Percentiles rank a stretch among this genome's conserved stretches.
Evolutionary conservation across 495 filamentous ascomycete species (phyloP).

Genomic region (Penicillium roqueforti): DNA sequence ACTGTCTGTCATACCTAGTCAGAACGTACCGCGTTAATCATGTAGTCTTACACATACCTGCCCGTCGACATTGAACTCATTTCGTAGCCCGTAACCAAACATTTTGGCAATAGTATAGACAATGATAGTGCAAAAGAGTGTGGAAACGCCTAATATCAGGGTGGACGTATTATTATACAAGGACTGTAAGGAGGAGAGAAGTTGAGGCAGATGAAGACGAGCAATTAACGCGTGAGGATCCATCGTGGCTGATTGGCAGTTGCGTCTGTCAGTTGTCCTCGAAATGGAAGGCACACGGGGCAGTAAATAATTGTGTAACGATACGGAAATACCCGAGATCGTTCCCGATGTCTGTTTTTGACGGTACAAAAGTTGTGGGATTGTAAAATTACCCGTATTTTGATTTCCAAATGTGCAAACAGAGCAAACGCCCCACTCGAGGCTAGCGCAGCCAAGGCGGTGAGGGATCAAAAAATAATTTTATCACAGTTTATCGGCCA

Average conservation of each 20-base stretch:
- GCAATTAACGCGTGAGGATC: constrained; percentile 12
- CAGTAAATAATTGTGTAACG: neutral
- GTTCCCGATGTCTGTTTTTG: neutral
- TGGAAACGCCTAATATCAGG: constrained; percentile 37
- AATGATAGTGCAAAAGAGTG: constrained; percentile 45
- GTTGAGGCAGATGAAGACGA: constrained; percentile 28
- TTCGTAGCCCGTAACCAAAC: constrained; percentile 57
- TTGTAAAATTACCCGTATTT: constrained; percentile 15
- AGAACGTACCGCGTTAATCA: constrained; percentile 7
- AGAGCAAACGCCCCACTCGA: constrained; percentile 14
- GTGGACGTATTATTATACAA: constrained; percentile 28
- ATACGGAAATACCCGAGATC: neutral
- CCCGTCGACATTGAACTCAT: constrained; percentile 78
- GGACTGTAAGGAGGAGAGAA: constrained; percentile 19
- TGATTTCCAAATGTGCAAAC: constrained; percentile 21
- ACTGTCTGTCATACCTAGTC: constrained; percentile 56
- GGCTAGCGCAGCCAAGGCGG: constrained; percentile 27
- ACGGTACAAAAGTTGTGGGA: neutral
- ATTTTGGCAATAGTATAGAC: constrained; percentile 50
- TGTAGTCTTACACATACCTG: constrained; percentile 49
- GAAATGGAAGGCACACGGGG: constrained; percentile 8
- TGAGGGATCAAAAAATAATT: constrained; percentile 39
- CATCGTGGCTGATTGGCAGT: neutral
- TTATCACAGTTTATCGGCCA: constrained; percentile 24
- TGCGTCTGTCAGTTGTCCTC: constrained; percentile 8